phyloP scores from a whole-genome alignment of 2,329 filamentous ascomycete species.

The Neonectria punicea region DNA sequence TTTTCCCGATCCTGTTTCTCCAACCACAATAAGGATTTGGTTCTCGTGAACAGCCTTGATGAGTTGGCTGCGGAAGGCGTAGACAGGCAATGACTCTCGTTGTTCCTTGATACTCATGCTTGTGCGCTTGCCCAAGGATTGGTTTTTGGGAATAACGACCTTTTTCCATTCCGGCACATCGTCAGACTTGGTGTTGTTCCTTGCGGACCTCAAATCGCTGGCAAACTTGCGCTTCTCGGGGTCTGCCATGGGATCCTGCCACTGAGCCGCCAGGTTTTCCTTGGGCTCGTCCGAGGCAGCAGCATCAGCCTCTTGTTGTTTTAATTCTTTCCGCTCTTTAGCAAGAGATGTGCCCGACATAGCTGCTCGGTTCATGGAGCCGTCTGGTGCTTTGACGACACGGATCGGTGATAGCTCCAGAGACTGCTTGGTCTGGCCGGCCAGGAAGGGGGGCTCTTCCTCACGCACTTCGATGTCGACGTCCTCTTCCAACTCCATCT shows the following conservation, averaged over 20 bases:
- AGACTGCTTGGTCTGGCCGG: conserved; percentile 95
- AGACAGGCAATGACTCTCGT: conserved; percentile 89
- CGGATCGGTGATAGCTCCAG: conserved; percentile 94
- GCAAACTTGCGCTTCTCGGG: conserved; percentile 90
- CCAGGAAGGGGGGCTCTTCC: conserved; percentile 95
- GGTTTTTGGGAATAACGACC: conserved; percentile 80
- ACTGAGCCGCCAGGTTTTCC: conserved; percentile 87
- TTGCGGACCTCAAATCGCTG: conserved; percentile 79
- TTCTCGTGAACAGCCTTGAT: conserved; percentile 88
- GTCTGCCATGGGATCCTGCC: conserved; percentile 96
- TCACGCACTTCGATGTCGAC: conserved; percentile 97
- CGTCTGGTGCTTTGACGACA: conserved; percentile 96
- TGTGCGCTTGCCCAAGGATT: conserved; percentile 86
- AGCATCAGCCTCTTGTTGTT: conserved; percentile 86
- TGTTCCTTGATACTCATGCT: conserved; percentile 95
- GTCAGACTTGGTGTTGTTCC: conserved; percentile 69
- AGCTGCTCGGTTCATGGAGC: conserved; percentile 95
- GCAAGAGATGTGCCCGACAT: conserved; percentile 91
- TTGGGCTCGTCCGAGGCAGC: conserved; percentile 78
- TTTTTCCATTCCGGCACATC: conserved; percentile 93
- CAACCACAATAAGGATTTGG: conserved; percentile 94
- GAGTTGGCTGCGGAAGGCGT: conserved; percentile 85
- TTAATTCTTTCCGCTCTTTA: conserved; percentile 88
- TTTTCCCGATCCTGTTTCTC: conserved; percentile 96
- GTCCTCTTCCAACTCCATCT: conserved; percentile 94